Percentiles rank a stretch among this genome's conserved stretches.
Evolutionary conservation across 129 eudicot species (phyloP).

Genomic region (Flaveria ramosissima): DNA sequence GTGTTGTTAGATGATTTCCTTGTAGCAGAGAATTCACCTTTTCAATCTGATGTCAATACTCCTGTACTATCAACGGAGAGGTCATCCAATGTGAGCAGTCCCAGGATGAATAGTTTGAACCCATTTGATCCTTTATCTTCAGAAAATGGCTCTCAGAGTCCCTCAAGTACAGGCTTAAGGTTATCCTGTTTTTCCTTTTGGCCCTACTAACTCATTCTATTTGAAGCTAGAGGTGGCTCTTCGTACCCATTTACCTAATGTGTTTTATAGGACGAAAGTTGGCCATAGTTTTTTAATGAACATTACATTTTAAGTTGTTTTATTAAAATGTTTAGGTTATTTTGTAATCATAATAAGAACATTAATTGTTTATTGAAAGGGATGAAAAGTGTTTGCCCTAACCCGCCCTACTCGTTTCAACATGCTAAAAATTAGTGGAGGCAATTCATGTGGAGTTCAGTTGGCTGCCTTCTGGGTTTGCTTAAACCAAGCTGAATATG

Average conservation of each 20-base stretch:
- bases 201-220: not conserved
- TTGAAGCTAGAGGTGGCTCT: conserved; percentile 8
- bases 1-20: conserved; percentile 76
- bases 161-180: conserved; percentile 64
- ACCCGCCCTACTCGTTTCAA: not conserved
- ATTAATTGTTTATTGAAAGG: not conserved
- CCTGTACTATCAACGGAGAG: conserved; percentile 55
- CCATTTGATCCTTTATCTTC: conserved; percentile 40
- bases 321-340: not conserved
- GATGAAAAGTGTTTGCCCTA: not conserved
- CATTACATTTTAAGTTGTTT: not conserved
- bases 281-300: not conserved
- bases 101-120: conserved; percentile 42
- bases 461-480: not conserved
- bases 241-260: not conserved
- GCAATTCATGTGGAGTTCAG: not conserved
- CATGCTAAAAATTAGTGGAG: not conserved
- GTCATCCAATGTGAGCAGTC: conserved; percentile 40
- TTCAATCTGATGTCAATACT: conserved; percentile 62
- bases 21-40: conserved; percentile 79
- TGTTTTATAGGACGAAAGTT: not conserved
- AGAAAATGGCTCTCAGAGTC: conserved; percentile 49
- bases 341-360: not conserved
- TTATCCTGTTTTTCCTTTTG: conserved; percentile 21
- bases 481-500: not conserved